Evolutionary conservation across 257 asterid genomes (phyloP), one percentile per base, ranked within the genome.

Genomic region (Jaltomata sinuosa): DNA sequence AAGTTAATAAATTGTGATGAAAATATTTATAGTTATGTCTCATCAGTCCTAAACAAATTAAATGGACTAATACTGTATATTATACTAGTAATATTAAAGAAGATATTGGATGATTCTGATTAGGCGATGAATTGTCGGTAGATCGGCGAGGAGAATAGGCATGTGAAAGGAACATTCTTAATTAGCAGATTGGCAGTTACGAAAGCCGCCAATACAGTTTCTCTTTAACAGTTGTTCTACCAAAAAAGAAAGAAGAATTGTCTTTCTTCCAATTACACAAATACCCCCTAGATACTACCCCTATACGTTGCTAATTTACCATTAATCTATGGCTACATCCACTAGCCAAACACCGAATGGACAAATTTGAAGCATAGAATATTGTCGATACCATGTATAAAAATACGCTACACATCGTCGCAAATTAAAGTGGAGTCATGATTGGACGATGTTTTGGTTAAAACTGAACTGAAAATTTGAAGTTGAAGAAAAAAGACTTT

Each of bases 121-220:
- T 45, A 42, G 57, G 81, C 81, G 59, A 74, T 74, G 40, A 22
- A 47, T 77, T 40, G 83, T 77, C 15, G 83, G 82, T 62, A 72
- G 74, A 80, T 71, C 6, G 64, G 16, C 2, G 53, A 86, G 45
- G 85, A 82, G 68, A 64, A 31, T 64, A 47, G 1, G 83, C 83
- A 85, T 89, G 90, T 87, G 89, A 87, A 87, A 82, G 61, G 88
- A 89, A 89, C 89, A 87, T 85, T 85, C 74, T 69, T n/a, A n/a
- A n/a, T n/a, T 84, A 52, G 84, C 80, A 62, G 85, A 34, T 69
- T 54, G 21, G 62, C 65, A 52, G 85, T 80, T 84, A 84, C 83
- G 87, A 85, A 87, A 87, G 90, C 89, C 85, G 85, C 84, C 88
- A 87, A 87, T 85, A 55, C 84, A 16, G 80, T 76, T 74, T 8